Conservation (phyloP, 306 rosid genomes). For the Corylus avellana region DNA sequence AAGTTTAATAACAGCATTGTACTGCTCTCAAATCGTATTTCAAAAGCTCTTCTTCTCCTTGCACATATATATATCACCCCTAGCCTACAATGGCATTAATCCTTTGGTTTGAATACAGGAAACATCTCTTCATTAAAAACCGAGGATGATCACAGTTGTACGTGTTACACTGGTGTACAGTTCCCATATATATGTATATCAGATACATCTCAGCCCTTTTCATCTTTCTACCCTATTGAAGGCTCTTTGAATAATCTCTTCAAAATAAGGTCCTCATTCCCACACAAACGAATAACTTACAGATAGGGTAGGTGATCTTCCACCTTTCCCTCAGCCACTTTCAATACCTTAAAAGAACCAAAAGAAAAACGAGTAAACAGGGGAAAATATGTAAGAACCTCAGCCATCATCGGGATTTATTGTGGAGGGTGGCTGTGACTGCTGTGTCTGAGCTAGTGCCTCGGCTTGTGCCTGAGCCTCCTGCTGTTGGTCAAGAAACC, state of each 20-base stretch:
- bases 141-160: conserved; percentile 62
- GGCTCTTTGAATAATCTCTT: conserved; percentile 30
- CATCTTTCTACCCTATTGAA: conserved; percentile 27
- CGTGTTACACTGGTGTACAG: conserved; percentile 55
- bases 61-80: no score
- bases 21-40: no score
- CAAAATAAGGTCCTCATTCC: conserved; percentile 39
- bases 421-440: conserved; percentile 38
- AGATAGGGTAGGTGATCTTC: conserved; percentile 81
- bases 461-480: conserved; percentile 43
- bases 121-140: conserved; percentile 81
- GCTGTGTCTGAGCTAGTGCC: conserved; percentile 50
- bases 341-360: conserved; percentile 41
- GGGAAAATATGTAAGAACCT: conserved; percentile 32
- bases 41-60: no score
- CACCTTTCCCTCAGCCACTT: conserved; percentile 64
- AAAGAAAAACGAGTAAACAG: conserved; percentile 36
- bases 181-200: conserved; percentile 25
- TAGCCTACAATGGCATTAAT: neutral
- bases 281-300: conserved; percentile 67
- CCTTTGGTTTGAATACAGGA: conserved; percentile 23
- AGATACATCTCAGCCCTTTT: conserved; percentile 34
- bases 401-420: conserved; percentile 44
- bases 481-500: conserved; percentile 66
- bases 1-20: no score